A percentile compares a stretch with the other conserved stretches of the same genome.
These are phyloP conservation scores for Ganoderma meredithae DNA, from an alignment of 1,284 basidiomycete genomes.

Conservation along the genomic window DNA sequence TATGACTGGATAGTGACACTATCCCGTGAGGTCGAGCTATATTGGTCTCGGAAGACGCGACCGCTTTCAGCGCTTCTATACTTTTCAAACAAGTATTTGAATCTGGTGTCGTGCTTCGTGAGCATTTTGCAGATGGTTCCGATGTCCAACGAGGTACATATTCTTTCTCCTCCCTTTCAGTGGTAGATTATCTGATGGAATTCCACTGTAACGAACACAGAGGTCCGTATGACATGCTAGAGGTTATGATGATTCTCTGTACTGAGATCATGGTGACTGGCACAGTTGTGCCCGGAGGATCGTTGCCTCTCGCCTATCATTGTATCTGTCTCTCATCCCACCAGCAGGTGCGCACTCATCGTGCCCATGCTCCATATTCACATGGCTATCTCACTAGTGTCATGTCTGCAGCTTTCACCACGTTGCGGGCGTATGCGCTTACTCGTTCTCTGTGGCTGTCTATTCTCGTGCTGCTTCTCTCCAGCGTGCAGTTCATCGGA, in stretches of 20 bases:
- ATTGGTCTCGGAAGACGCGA: no score
- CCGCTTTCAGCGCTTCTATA: no score
- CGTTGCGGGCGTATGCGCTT: not conserved
- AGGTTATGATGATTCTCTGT: no score
- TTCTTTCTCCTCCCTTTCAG: not conserved
- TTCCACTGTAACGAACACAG: not conserved
- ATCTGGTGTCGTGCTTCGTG: not conserved
- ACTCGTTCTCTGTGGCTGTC: not conserved
- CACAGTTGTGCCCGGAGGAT: not conserved
- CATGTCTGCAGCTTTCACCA: not conserved
- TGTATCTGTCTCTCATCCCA: not conserved
- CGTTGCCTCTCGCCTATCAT: not conserved
- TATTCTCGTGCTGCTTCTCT: not conserved
- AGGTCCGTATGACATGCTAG: no score
- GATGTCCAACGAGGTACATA: not conserved
- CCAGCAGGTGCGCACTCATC: not conserved
- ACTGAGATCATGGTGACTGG: not conserved
- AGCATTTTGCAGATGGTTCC: not conserved
- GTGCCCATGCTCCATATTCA: not conserved
- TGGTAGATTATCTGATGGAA: not conserved
- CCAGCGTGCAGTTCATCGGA: not conserved
- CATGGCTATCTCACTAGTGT: not conserved
- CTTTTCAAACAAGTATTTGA: not conserved
- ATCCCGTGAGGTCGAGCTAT: no score
- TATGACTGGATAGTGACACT: not conserved